Base-by-base conservation (phyloP, 129 eudicot species). In the Lactuca sativa region DNA sequence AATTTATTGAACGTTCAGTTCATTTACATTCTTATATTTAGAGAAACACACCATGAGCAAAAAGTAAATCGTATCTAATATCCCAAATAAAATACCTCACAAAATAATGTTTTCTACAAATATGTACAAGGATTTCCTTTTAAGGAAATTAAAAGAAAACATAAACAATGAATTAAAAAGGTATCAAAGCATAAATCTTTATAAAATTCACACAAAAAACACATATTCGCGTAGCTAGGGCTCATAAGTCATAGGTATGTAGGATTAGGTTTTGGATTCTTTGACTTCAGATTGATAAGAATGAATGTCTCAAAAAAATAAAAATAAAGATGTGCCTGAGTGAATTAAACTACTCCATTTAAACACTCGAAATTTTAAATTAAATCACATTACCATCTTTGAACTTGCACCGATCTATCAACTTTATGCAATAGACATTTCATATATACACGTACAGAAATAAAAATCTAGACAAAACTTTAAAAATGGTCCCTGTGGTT, bases 231-330 rank as follows among this genome's bases (percentile, higher is more conserved):
- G 51, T 31, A 6, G 76, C 9, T 34, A 33, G 67, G 48, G 13
- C 16, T 34, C 66, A 8, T 69, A 69, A 62, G 77, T 37, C 51
- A 62, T 38, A 38, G 67, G 32, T 62, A 33, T 61, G 14, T 71
- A 62, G 76, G 59, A 13, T 72, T 64, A 62, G 70, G 69, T 52
- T 31, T 9, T 9, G 43, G 40, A 72, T 62, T 7, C 38, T 64
- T 64, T 44, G 64, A 56, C 37, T 36, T 16, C 13, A 43, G 44
- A 44, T 40, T 13, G 57, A 43, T 58, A 59, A 10, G 75, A 70
- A 70, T 58, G 34, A 71, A 43, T 71, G 75, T 71, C 67, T 71
- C 8, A 15, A 56, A 40, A 18, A n/a, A 9, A 33, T 6, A 21
- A 21, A 21, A 21, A n/a, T n/a, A 15, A 60, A 47, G 59, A 47